A percentile compares a stretch with the other conserved stretches of the same genome.
Conservation (phyloP, 495 filamentous ascomycete genomes). For the Neurospora sp. region DNA sequence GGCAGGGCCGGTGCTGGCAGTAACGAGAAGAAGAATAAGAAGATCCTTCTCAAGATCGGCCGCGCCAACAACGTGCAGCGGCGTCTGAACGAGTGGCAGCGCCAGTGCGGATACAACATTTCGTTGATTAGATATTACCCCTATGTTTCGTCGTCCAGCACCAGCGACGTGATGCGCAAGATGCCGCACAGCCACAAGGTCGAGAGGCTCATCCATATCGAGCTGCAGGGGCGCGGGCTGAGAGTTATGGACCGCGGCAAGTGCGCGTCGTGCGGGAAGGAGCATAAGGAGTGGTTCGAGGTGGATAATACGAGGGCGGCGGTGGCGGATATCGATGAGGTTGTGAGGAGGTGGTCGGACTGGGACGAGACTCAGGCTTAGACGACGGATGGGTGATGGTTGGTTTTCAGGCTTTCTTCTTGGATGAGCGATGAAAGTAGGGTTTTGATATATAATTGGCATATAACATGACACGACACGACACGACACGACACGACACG, state of each 20-base stretch:
- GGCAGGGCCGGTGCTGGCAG: conserved; percentile 5
- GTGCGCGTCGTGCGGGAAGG: conserved; percentile 73
- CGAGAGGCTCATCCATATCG: conserved; percentile 82
- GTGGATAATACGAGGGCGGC: conserved; percentile 64
- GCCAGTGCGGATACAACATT: conserved; percentile 82
- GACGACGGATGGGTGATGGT: background rate
- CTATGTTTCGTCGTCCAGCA: conserved; percentile 49
- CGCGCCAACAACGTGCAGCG: conserved; percentile 84
- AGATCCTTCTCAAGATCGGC: conserved; percentile 84
- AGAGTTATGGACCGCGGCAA: conserved; percentile 42
- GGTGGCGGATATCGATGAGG: conserved; percentile 67
- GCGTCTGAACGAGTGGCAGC: conserved; percentile 81
- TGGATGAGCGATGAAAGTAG: background rate
- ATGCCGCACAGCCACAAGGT: conserved; percentile 83
- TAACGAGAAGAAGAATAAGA: conserved; percentile 18
- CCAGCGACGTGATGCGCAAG: conserved; percentile 41
- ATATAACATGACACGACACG: background rate
- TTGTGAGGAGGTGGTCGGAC: conserved; percentile 74
- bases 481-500: background rate
- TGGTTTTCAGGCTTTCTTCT: background rate
- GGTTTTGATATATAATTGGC: background rate
- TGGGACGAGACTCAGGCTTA: conserved; percentile 49
- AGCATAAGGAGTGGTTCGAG: conserved; percentile 95
- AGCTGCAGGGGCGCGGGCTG: conserved; percentile 61
- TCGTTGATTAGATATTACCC: conserved; percentile 88